Percentiles rank a stretch among this genome's conserved stretches.
phyloP scores from a whole-genome alignment of 2,329 filamentous ascomycete species.

The Cladorrhinum sp. region DNA sequence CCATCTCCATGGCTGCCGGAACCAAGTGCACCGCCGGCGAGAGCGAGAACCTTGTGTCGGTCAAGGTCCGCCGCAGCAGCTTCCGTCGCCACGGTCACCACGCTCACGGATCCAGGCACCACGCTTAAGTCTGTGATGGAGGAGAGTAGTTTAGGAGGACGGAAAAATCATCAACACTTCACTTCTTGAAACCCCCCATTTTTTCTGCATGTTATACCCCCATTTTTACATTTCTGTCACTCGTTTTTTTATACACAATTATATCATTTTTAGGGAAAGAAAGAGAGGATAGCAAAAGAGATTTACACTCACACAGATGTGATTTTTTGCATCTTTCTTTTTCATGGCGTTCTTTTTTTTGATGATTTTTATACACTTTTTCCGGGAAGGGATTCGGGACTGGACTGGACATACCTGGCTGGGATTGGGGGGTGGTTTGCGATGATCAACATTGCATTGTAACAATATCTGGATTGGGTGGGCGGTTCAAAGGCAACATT shows the following conservation, averaged over 20 bases:
- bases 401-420: background rate
- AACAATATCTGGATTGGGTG: background rate
- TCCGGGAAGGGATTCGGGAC: background rate
- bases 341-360: background rate
- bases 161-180: background rate
- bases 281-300: background rate
- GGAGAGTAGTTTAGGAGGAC: background rate
- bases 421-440: background rate
- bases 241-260: conserved; percentile 3
- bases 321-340: background rate
- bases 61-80: conserved; percentile 13
- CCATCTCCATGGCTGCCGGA: conserved; percentile 43
- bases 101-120: conserved; percentile 1
- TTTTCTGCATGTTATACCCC: background rate
- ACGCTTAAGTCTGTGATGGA: conserved; percentile 2
- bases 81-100: conserved; percentile 1
- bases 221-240: conserved; percentile 1
- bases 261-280: conserved; percentile 1
- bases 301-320: background rate
- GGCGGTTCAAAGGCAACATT: background rate
- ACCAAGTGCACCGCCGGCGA: conserved; percentile 43
- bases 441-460: background rate
- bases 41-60: conserved; percentile 12
- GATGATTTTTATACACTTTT: background rate
- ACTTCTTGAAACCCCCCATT: background rate